Evolutionary conservation across 2,329 filamentous ascomycete genomes (phyloP).

Genomic region (Fusarium lateritium): DNA sequence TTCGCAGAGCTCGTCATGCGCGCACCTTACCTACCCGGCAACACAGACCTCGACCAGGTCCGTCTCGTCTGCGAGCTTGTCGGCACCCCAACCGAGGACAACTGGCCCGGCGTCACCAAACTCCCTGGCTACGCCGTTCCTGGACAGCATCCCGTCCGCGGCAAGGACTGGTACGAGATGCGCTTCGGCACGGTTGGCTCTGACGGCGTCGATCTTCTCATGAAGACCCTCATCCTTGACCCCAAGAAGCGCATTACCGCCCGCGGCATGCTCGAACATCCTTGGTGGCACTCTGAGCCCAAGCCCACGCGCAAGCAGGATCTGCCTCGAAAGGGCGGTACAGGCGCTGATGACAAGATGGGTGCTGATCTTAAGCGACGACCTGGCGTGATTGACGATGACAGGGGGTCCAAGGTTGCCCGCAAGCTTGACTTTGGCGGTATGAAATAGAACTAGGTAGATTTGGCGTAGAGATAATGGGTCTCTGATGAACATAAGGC

Average conservation of each 20-base stretch:
- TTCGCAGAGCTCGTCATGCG: conserved; percentile 92
- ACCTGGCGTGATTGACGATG: conserved; percentile 76
- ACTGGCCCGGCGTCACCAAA: conserved; percentile 92
- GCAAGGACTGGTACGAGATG: conserved; percentile 79
- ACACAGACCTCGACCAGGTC: conserved; percentile 89
- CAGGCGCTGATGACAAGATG: conserved; percentile 80
- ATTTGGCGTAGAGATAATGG: conserved; percentile 1
- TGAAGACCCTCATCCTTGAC: conserved; percentile 87
- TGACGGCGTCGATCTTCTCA: conserved; percentile 88
- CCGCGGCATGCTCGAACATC: conserved; percentile 81
- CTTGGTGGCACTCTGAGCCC: conserved; percentile 89
- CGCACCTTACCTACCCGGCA: conserved; percentile 85
- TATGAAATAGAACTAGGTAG: conserved; percentile 45
- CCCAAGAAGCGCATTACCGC: conserved; percentile 88
- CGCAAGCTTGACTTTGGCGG: conserved; percentile 84
- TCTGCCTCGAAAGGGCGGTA: conserved; percentile 82
- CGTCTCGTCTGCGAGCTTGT: conserved; percentile 86
- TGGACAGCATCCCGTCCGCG: conserved; percentile 72
- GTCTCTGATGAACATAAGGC: conserved; percentile 10
- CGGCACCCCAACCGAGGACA: conserved; percentile 92
- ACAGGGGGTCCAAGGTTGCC: conserved; percentile 81
- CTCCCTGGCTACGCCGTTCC: conserved; percentile 85
- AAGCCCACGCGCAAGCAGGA: conserved; percentile 86
- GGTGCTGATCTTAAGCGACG: conserved; percentile 85
- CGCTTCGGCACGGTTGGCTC: conserved; percentile 86